Base-by-base conservation (phyloP, 257 asterid genomes). In the Jaltomata sinuosa region DNA sequence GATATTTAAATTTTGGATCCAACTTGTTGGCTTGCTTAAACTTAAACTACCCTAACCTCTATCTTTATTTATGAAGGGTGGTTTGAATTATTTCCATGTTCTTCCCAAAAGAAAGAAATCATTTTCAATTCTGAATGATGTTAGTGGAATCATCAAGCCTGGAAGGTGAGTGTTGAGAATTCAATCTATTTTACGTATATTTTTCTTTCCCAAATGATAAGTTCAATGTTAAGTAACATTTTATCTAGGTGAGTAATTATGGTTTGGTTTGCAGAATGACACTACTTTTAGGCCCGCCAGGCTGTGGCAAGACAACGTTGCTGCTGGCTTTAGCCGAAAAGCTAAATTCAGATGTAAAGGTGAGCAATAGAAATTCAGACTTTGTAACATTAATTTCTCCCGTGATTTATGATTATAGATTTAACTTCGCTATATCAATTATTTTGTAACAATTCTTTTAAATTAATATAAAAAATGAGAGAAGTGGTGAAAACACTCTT, bases 281-380 rank as follows among this genome's bases (percentile, higher is more conserved):
- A 40, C 85, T 93, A 83, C 92, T 93, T 54, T 85, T 93, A 84
- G 97, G 97, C 1, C 97, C 97, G 85, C 97, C 97, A 4, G 85
- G 92, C 81, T 92, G 94, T 9, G 97, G 97, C 16, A 93, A 93
- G 87, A 93, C 95, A n/a, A 89, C 95, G 0, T 88, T 91, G 61
- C 80, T 93, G 87, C 53, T 89, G 76, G 95, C 97, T 67, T 84
- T 93, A 89, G 94, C 95, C 6, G 97, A 95, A 84, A 92, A 89
- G 85, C 92, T 93, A 22, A 94, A 93, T 85, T 85, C 88, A 36
- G 42, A 64, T 55, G 87, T 93, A 11, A 88, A 91, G 90, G 97
- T 89, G 83, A 74, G 53, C 22, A 0, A 29, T 29, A 1, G 0
- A 61, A 27, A 19, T 25, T 62, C n/a, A n/a, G 2, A 27, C 21